Evolutionary conservation across 2,329 filamentous ascomycete genomes (phyloP).

Genomic region (Penicillium oxalicum): DNA sequence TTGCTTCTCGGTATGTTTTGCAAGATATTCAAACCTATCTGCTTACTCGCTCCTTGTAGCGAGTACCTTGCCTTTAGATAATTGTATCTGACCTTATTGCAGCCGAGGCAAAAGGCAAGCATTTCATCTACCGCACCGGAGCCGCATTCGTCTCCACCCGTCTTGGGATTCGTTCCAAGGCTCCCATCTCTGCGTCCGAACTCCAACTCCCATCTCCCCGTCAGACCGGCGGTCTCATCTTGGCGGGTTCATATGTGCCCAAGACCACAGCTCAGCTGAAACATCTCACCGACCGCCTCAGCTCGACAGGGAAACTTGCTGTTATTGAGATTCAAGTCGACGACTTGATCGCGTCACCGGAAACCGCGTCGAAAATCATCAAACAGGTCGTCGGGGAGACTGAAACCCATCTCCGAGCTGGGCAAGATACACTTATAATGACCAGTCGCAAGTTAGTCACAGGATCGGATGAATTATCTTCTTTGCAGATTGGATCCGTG

Average conservation of each 20-base stretch:
- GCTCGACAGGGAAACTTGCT: slow-evolving; percentile 32
- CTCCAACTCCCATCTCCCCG: slow-evolving; percentile 33
- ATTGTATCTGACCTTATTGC: neutral
- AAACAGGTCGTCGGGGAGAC: slow-evolving; percentile 30
- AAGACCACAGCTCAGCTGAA: slow-evolving; percentile 54
- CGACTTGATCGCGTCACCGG: slow-evolving; percentile 40
- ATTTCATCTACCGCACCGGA: slow-evolving; percentile 44
- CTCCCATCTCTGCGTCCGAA: slow-evolving; percentile 45
- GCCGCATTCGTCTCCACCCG: slow-evolving; percentile 47
- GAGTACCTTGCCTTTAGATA: too few relatives aligned
- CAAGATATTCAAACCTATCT: neutral
- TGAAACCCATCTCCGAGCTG: slow-evolving; percentile 38
- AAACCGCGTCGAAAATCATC: slow-evolving; percentile 18
- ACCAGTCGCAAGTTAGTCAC: slow-evolving; percentile 51
- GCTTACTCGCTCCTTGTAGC: too few relatives aligned
- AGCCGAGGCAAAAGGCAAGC: slow-evolving; percentile 36
- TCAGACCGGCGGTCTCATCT: slow-evolving; percentile 46
- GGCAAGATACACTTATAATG: slow-evolving; percentile 54
- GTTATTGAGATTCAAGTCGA: slow-evolving; percentile 47
- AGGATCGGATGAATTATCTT: slow-evolving; percentile 46
- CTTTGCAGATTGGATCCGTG: slow-evolving; percentile 49
- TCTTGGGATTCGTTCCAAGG: slow-evolving; percentile 48
- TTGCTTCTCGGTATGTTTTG: slow-evolving; percentile 35
- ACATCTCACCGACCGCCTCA: slow-evolving; percentile 36
- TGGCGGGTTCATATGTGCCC: slow-evolving; percentile 55